Conservation (phyloP, 495 filamentous ascomycete genomes). For the Xanthoparmelia taractica region DNA sequence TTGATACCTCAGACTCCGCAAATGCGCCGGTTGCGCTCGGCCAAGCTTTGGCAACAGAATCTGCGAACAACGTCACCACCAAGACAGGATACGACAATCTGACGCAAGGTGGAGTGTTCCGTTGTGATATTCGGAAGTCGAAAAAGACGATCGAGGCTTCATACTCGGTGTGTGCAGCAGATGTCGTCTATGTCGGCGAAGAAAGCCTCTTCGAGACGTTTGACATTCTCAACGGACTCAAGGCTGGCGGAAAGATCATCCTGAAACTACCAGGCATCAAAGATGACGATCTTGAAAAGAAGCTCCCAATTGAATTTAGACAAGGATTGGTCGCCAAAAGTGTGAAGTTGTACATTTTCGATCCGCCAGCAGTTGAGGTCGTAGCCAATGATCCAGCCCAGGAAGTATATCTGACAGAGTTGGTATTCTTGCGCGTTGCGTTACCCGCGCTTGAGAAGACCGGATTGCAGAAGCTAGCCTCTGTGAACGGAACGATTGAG, state of each 20-base stretch:
- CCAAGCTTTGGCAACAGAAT: constrained; percentile 65
- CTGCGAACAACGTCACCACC: constrained; percentile 66
- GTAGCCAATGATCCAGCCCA: constrained; percentile 49
- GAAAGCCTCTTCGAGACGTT: constrained; percentile 70
- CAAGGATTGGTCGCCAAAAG: constrained; percentile 60
- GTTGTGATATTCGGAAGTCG: constrained; percentile 79
- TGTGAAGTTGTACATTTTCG: constrained; percentile 63
- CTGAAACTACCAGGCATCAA: constrained; percentile 69
- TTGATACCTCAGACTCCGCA: constrained; percentile 62
- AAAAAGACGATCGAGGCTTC: constrained; percentile 74
- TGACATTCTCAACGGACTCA: constrained; percentile 61
- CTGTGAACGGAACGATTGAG: constrained; percentile 47
- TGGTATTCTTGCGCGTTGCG: constrained; percentile 73
- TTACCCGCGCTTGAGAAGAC: constrained; percentile 48
- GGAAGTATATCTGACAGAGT: constrained; percentile 56
- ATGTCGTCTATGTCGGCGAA: constrained; percentile 70
- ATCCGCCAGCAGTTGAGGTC: constrained; percentile 56
- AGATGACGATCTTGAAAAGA: constrained; percentile 86
- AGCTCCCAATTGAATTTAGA: constrained; percentile 57
- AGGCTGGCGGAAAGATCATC: constrained; percentile 63
- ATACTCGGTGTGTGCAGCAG: constrained; percentile 69
- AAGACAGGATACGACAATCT: constrained; percentile 76
- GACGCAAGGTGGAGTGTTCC: constrained; percentile 72
- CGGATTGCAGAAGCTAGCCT: constrained; percentile 48
- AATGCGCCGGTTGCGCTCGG: constrained; percentile 59